phyloP scores from a whole-genome alignment of 306 rosid species.

The Pyrus pyrifolia region DNA sequence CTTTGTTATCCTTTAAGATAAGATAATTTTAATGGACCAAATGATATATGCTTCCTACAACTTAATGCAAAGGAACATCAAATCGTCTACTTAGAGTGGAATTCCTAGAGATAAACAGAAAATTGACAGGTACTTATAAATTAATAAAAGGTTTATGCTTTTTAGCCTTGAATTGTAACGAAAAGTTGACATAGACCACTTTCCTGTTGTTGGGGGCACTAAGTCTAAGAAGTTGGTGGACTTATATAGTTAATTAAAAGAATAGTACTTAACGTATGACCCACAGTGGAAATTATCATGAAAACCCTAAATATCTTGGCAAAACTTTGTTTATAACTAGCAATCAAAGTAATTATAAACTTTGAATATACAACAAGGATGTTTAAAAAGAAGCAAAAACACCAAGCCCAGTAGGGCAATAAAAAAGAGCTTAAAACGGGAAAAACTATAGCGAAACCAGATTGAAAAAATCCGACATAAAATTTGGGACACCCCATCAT shows the following conservation, averaged over 20 bases:
- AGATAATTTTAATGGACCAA: slow-evolving; percentile 18
- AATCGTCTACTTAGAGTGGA: slow-evolving; percentile 16
- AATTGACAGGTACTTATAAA: slow-evolving; percentile 32
- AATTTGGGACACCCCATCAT: neutral
- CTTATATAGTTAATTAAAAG: slow-evolving; percentile 20
- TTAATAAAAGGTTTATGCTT: slow-evolving; percentile 13
- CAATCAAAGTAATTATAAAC: neutral
- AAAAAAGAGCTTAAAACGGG: neutral
- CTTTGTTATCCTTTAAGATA: slow-evolving; percentile 23
- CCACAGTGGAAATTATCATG: slow-evolving; percentile 44
- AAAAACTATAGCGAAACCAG: neutral
- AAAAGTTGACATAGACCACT: slow-evolving; percentile 54
- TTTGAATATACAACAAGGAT: neutral
- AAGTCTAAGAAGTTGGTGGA: slow-evolving; percentile 56
- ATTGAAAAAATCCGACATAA: neutral
- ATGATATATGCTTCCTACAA: slow-evolving; percentile 24
- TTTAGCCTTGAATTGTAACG: slow-evolving; percentile 29
- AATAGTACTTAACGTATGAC: slow-evolving; percentile 20
- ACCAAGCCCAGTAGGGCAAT: neutral
- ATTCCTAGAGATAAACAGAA: slow-evolving; percentile 19
- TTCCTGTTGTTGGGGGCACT: slow-evolving; percentile 77
- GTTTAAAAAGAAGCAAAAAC: too few relatives aligned
- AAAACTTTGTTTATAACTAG: neutral
- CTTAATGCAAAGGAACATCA: slow-evolving; percentile 7
- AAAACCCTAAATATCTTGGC: slow-evolving; percentile 17